phyloP scores from a whole-genome alignment of 129 eudicot species.

The Smallanthus sonchifolius region DNA sequence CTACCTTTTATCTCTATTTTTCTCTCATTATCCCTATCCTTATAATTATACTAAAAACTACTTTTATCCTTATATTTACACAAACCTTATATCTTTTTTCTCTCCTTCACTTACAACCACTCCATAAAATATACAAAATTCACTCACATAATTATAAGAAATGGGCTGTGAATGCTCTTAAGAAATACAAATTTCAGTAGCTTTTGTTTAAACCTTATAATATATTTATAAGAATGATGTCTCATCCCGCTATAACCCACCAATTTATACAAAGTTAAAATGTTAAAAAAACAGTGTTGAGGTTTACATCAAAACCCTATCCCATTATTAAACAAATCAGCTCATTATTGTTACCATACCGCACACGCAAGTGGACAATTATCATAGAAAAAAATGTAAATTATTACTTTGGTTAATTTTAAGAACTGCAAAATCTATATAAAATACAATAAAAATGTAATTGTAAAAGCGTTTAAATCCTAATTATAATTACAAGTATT shows the following conservation, averaged over 20 bases:
- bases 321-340: conserved; percentile 14
- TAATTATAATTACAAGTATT: background rate
- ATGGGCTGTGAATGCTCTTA: no score
- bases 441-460: background rate
- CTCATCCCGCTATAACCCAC: conserved; percentile 28
- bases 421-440: background rate
- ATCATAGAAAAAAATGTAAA: background rate
- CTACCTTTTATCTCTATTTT: no score
- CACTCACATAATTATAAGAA: no score
- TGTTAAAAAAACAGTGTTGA: conserved; percentile 10
- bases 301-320: conserved; percentile 20
- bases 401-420: background rate
- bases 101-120: no score
- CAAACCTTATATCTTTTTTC: no score
- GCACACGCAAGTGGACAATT: background rate
- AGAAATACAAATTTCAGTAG: no score
- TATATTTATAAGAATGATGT: background rate
- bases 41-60: no score
- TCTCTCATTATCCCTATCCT: no score
- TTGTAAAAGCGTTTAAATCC: background rate
- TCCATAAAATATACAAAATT: no score
- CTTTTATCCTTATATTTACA: no score
- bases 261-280: conserved; percentile 21
- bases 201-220: no score
- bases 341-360: background rate